Evolutionary conservation across 257 asterid genomes (phyloP).

Genomic region (Ophiorrhiza pumila): DNA sequence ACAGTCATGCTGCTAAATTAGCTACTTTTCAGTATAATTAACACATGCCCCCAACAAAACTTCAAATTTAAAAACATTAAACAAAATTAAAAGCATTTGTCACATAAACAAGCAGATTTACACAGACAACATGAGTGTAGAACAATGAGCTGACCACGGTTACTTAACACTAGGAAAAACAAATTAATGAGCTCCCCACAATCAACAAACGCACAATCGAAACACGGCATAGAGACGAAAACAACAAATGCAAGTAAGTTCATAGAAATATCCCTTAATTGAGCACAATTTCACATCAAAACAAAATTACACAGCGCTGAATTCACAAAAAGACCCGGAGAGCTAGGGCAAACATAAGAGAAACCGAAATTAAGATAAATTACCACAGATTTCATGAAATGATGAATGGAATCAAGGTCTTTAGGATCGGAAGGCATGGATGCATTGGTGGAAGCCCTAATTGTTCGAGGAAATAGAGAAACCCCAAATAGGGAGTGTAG

Average conservation of each 20-base stretch:
- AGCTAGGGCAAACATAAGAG: constrained; percentile 6
- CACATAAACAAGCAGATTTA: not conserved
- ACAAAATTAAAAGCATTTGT: not conserved
- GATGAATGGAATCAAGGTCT: constrained; percentile 54
- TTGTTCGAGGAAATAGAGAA: constrained; percentile 46
- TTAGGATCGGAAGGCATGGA: constrained; percentile 27
- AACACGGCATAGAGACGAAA: not conserved
- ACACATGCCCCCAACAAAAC: not conserved
- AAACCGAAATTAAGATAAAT: not conserved
- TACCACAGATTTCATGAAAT: constrained; percentile 63
- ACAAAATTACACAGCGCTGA: not conserved
- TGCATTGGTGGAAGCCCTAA: constrained; percentile 41
- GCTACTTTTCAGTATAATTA: not conserved
- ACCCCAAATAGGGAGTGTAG: constrained; percentile 45
- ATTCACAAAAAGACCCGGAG: not conserved
- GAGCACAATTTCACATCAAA: not conserved
- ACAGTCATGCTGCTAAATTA: not conserved
- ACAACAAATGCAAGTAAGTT: not conserved
- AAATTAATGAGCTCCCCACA: not conserved
- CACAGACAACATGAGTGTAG: too few relatives aligned
- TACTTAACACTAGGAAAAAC: not conserved
- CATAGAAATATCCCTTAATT: not conserved
- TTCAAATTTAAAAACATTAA: not conserved
- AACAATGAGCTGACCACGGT: not conserved
- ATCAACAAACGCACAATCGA: not conserved